These are phyloP conservation scores for Adenanthera pavonina DNA, from an alignment of 306 rosid genomes.

Conservation along the genomic window DNA sequence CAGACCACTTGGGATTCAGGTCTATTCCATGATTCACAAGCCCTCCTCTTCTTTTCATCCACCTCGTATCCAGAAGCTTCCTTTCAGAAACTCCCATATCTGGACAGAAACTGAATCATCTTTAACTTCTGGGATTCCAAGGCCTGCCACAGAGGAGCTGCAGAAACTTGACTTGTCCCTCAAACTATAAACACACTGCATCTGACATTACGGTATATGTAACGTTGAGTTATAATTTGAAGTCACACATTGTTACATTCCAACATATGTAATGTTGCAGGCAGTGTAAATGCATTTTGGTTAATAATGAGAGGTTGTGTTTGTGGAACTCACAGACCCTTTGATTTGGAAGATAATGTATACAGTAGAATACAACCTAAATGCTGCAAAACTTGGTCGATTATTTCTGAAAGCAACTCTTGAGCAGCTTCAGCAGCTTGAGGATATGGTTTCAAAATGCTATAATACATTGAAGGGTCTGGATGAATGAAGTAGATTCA, in stretches of 20 bases:
- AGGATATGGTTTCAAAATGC: slow-evolving; percentile 16
- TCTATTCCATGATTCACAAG: slow-evolving; percentile 79
- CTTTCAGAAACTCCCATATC: slow-evolving; percentile 38
- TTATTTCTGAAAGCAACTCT: slow-evolving; percentile 8
- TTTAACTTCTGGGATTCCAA: slow-evolving; percentile 41
- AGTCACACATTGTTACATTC: neutral
- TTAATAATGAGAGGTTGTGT: slow-evolving; percentile 32
- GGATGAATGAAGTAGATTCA: neutral
- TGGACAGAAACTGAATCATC: slow-evolving; percentile 47
- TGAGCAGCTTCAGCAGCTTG: slow-evolving; percentile 7
- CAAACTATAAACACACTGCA: slow-evolving; percentile 58
- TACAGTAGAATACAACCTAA: neutral
- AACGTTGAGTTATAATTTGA: neutral
- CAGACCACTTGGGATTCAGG: slow-evolving; percentile 83
- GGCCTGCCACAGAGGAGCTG: slow-evolving; percentile 48
- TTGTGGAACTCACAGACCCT: slow-evolving; percentile 6
- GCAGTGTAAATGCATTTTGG: slow-evolving; percentile 48
- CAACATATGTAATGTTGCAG: neutral
- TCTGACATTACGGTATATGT: neutral
- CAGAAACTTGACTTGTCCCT: slow-evolving; percentile 95
- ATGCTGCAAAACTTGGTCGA: neutral
- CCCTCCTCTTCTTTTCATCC: slow-evolving; percentile 47
- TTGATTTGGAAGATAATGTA: slow-evolving; percentile 15
- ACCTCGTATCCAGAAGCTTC: slow-evolving; percentile 48
- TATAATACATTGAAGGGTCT: slow-evolving; percentile 7